Conservation (phyloP, 1,284 basidiomycete genomes). For the Bondarzewia mesenterica region DNA sequence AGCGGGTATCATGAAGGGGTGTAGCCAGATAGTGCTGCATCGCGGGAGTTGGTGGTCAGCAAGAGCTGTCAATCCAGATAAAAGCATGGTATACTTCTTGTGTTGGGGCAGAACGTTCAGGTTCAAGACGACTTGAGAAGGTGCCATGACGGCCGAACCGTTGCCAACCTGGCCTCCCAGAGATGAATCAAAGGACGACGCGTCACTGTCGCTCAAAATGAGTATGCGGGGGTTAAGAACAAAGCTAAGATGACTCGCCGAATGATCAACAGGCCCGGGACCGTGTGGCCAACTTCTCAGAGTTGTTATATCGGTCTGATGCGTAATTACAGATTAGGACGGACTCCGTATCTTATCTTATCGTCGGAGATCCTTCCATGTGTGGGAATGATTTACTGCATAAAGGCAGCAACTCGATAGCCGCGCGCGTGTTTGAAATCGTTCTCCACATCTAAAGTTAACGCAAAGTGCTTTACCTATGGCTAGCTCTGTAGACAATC, state of each 20-base stretch:
- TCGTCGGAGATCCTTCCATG: too few relatives aligned
- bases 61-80: neutral
- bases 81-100: neutral
- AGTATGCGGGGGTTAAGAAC: neutral
- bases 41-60: neutral
- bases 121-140: neutral
- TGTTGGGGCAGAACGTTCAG: neutral
- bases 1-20: conserved; percentile 10
- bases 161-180: neutral
- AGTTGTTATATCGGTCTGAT: too few relatives aligned
- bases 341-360: too few relatives aligned
- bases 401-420: too few relatives aligned
- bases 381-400: too few relatives aligned
- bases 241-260: neutral
- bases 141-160: neutral
- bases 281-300: neutral
- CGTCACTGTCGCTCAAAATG: neutral
- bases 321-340: too few relatives aligned
- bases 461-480: neutral
- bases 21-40: conserved; percentile 6
- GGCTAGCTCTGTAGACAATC: neutral
- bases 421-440: too few relatives aligned
- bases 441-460: neutral
- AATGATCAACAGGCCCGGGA: neutral
- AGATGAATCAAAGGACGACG: neutral